Percentiles rank a stretch among this genome's conserved stretches.
phyloP scores from a whole-genome alignment of 768 basidiomycete genomes.

The Gautieria morchelliformis region DNA sequence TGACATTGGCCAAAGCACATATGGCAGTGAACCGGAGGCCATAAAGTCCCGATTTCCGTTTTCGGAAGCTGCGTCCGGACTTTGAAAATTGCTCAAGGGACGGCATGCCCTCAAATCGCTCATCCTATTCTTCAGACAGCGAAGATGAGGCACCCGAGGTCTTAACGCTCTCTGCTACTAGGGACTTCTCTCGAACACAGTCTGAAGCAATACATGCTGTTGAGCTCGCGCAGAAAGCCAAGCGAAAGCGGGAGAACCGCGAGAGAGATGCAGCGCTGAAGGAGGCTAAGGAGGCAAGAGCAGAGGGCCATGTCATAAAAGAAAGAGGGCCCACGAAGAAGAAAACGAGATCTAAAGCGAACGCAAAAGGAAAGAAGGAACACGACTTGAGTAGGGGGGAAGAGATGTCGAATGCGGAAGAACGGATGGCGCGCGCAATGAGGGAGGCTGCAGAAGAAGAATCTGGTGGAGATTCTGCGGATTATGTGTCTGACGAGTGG shows the following conservation, averaged over 20 bases:
- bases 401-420: conserved; percentile 17
- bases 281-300: conserved; percentile 21
- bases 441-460: conserved; percentile 27
- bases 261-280: conserved; percentile 41
- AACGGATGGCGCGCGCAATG: conserved; percentile 34
- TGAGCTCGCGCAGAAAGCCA: conserved; percentile 29
- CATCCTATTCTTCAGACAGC: background rate
- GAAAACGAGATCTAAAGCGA: too few relatives aligned
- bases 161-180: conserved; percentile 37
- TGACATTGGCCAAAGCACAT: too few relatives aligned
- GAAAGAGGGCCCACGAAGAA: background rate
- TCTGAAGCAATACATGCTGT: conserved; percentile 29
- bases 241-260: conserved; percentile 35
- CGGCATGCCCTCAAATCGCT: too few relatives aligned
- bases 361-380: too few relatives aligned
- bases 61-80: too few relatives aligned
- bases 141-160: conserved; percentile 33
- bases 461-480: conserved; percentile 11
- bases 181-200: conserved; percentile 28
- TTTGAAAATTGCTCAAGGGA: too few relatives aligned
- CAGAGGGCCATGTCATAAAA: background rate
- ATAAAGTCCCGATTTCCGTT: too few relatives aligned
- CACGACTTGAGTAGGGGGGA: background rate
- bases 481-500: conserved; percentile 18
- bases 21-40: too few relatives aligned